Percentiles rank a stretch among this genome's conserved stretches.
These are phyloP conservation scores for Boletus tylopilopsis DNA, from an alignment of 768 basidiomycete species.

Conservation along the genomic window DNA sequence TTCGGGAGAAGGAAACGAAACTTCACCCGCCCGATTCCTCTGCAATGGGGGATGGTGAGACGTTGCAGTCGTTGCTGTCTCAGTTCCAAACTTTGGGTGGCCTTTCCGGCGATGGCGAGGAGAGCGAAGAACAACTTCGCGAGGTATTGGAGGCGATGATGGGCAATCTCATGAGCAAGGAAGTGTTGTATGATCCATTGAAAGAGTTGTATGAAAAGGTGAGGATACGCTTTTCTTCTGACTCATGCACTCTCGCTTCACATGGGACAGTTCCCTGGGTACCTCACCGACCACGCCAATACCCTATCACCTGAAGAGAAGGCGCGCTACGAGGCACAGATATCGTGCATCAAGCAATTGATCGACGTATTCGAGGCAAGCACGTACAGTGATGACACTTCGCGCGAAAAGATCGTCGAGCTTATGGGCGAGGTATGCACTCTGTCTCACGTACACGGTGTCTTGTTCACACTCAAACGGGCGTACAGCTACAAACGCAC, in stretches of 20 bases:
- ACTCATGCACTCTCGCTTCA: neutral
- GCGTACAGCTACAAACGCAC: constrained; percentile 53
- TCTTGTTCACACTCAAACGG: neutral
- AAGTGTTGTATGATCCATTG: constrained; percentile 74
- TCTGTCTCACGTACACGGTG: neutral
- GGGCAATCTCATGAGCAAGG: constrained; percentile 31
- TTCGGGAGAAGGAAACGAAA: constrained; percentile 60
- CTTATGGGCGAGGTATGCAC: constrained; percentile 69
- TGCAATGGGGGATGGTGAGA: constrained; percentile 23
- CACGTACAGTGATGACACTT: constrained; percentile 51
- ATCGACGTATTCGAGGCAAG: constrained; percentile 63
- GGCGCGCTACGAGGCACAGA: constrained; percentile 62
- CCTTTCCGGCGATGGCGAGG: constrained; percentile 34
- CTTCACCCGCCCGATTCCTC: constrained; percentile 20
- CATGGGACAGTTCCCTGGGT: constrained; percentile 58
- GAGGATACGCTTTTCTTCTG: neutral
- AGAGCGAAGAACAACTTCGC: constrained; percentile 52
- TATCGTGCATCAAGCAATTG: constrained; percentile 51
- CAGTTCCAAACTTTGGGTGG: constrained; percentile 35
- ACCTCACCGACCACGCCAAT: constrained; percentile 54
- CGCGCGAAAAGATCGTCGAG: constrained; percentile 48
- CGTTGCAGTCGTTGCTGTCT: constrained; percentile 51
- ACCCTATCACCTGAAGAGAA: constrained; percentile 57
- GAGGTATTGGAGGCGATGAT: constrained; percentile 68
- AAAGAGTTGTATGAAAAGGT: constrained; percentile 56